Conservation (phyloP, 805 yeast genomes). For the Vanderwaltozyma yarrowii region DNA sequence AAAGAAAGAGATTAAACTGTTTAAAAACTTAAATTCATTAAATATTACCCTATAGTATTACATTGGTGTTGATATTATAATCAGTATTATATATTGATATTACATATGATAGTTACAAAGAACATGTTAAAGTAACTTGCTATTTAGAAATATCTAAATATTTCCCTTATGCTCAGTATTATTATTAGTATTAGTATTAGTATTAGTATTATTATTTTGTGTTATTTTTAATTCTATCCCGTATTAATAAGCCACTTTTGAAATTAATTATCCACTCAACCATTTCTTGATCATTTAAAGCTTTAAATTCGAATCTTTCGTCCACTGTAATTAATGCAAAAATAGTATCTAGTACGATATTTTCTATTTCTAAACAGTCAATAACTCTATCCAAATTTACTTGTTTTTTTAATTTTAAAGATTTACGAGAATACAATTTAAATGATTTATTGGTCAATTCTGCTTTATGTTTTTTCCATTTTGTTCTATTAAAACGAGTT, state of each 20-base stretch:
- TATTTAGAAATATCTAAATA: too few species aligned
- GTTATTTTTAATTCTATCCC: not conserved
- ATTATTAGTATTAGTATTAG: too few species aligned
- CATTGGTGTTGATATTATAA: too few species aligned
- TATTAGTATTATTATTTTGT: too few species aligned
- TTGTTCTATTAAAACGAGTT: slow-evolving; percentile 10
- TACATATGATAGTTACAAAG: too few species aligned
- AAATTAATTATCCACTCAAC: slow-evolving; percentile 19
- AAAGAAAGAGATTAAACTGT: too few species aligned
- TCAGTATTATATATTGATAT: too few species aligned
- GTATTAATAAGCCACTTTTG: slow-evolving; percentile 13
- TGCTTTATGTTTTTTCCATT: slow-evolving; percentile 14
- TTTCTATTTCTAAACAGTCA: slow-evolving; percentile 15
- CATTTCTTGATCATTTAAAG: slow-evolving; percentile 13
- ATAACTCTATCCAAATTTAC: slow-evolving; percentile 10
- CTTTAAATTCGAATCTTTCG: slow-evolving; percentile 13
- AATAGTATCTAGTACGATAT: slow-evolving; percentile 5
- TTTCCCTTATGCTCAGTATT: too few species aligned
- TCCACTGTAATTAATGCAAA: slow-evolving; percentile 14
- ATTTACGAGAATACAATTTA: slow-evolving; percentile 10
- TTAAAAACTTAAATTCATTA: too few species aligned
- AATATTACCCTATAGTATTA: too few species aligned
- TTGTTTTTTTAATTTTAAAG: slow-evolving; percentile 7
- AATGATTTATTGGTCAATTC: slow-evolving; percentile 10
- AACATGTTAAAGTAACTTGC: too few species aligned